These are phyloP conservation scores for Phytophthora pistaciae DNA, from an alignment of 352 stramenopile genomes.

Conservation along the genomic window DNA sequence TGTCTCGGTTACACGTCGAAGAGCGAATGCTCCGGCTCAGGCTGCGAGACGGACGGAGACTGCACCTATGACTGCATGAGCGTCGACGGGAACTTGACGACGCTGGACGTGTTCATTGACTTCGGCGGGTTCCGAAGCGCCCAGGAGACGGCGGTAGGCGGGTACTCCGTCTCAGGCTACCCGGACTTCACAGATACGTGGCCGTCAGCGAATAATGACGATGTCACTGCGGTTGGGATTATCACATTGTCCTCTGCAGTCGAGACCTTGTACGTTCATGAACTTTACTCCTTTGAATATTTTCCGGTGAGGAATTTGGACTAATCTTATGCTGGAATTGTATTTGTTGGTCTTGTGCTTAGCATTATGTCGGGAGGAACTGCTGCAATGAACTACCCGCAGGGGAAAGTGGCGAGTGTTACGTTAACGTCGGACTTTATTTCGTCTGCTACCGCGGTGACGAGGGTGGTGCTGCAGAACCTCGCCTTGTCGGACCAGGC, in stretches of 20 bases:
- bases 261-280: constrained; percentile 29
- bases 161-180: constrained; percentile 16
- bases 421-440: constrained; percentile 31
- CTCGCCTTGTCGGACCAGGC: constrained; percentile 27
- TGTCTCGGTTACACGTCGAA: constrained; percentile 35
- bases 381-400: constrained; percentile 28
- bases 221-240: constrained; percentile 23
- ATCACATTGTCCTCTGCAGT: constrained; percentile 30
- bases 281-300: background rate
- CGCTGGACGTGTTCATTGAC: constrained; percentile 28
- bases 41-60: constrained; percentile 35
- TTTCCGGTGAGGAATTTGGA: background rate
- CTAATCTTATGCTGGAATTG: constrained; percentile 1
- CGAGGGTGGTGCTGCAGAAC: constrained; percentile 42
- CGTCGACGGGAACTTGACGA: constrained; percentile 31
- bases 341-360: background rate
- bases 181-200: constrained; percentile 34
- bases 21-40: constrained; percentile 33
- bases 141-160: constrained; percentile 31
- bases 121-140: constrained; percentile 42
- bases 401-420: constrained; percentile 42
- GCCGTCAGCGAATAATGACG: constrained; percentile 37
- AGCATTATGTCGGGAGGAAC: constrained; percentile 38
- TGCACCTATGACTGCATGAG: constrained; percentile 41
- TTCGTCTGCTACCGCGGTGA: constrained; percentile 24